Conservation (phyloP, 768 basidiomycete species). For the Trametopsis cervina region DNA sequence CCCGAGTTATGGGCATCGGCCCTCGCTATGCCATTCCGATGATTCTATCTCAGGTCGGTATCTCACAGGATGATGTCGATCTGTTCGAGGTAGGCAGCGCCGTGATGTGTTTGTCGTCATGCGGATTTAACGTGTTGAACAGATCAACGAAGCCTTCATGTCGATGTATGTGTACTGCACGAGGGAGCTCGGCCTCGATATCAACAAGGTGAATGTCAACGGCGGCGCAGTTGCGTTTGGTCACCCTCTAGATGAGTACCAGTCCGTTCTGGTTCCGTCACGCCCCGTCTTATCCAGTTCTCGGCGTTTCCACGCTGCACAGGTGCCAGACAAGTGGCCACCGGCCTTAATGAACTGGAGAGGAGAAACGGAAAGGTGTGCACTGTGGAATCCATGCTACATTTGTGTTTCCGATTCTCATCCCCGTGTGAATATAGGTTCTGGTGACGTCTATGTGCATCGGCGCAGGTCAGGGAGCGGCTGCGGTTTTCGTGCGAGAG, state of each 20-base stretch:
- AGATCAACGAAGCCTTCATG: constrained; percentile 93
- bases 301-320: constrained; percentile 52
- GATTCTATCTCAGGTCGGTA: constrained; percentile 59
- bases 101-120: background rate
- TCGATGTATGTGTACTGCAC: constrained; percentile 75
- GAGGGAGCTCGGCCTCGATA: constrained; percentile 54
- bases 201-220: constrained; percentile 76
- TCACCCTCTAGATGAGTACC: constrained; percentile 69
- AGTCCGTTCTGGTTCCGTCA: constrained; percentile 1
- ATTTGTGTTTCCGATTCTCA: constrained; percentile 5
- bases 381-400: constrained; percentile 12
- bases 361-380: constrained; percentile 64
- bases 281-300: constrained; percentile 14
- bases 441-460: constrained; percentile 90
- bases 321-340: constrained; percentile 80
- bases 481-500: constrained; percentile 24
- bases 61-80: constrained; percentile 66
- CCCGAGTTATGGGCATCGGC: constrained; percentile 85
- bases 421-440: constrained; percentile 38
- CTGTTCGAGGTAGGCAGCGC: constrained; percentile 56
- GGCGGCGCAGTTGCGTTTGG: constrained; percentile 88
- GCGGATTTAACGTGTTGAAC: background rate
- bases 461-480: constrained; percentile 86
- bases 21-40: constrained; percentile 80
- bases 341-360: constrained; percentile 68